Evolutionary conservation across 805 yeast species (phyloP), one percentile per base, ranked within the genome.

Genomic region (Candida orba): DNA sequence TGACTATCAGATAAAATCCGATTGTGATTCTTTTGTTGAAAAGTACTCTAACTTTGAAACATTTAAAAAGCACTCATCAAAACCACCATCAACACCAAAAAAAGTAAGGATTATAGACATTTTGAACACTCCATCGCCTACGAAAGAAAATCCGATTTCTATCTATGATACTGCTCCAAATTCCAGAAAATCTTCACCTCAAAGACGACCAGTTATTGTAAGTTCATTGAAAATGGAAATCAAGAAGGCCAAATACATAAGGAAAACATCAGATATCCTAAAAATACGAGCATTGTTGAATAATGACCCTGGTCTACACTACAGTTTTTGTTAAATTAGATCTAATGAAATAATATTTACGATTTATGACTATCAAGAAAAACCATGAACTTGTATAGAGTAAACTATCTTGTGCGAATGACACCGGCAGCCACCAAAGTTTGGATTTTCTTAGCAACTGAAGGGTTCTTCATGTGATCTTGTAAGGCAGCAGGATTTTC

Each of bases 401-500:
- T 33, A 8, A 18, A 17, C 37, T 37, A 82, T 61, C 95, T 81
- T 29, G 95, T 88, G 63, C 96, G 83, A 59, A 93, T 90, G 44
- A 93, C 85, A 64, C 99, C 99, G 17, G 98, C 96, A 44, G 97
- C 96, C 63, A 90, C 83, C 65, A 93, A 76, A 55, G 84, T 75
- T 65, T 84, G 83, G 56, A 93, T 81, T 78, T 93, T 93, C 65
- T 81, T 82, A 60, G 81, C 78, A 40, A 93, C 85, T 48, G 81
- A 95, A 34, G 99, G 98, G 68, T 93, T 93, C 73, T 79, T 85
- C 96, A 93, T 89, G 68, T 93, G 99, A 58, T 91, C 97, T 63
- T 86, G 95, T 56, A 93, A 75, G 43, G 98, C 98, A 37, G 96
- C 95, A 40, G 99, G 99, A 63, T 93, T 85, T 47, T 79, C 86